Percentiles rank a stretch among this genome's conserved stretches.
Evolutionary conservation across 306 rosid species (phyloP).

Genomic region (Lotus japonicus): DNA sequence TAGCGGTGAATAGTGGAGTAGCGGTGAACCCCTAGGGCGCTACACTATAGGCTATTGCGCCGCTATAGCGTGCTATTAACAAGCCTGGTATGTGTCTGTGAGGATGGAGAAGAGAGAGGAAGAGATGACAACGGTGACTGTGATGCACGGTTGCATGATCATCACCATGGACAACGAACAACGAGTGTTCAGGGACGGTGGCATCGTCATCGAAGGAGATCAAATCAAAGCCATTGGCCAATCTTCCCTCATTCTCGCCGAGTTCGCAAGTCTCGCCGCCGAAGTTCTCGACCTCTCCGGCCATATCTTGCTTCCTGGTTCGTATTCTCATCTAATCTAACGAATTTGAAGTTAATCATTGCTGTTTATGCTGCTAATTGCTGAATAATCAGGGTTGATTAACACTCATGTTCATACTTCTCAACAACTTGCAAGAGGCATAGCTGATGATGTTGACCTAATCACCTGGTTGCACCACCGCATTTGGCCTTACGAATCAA

Average conservation of each 20-base stretch:
- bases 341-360: too few relatives aligned
- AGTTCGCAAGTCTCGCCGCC: slow-evolving; percentile 34
- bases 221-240: slow-evolving; percentile 55
- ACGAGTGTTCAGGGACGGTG: slow-evolving; percentile 65
- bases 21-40: too few relatives aligned
- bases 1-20: too few relatives aligned
- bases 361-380: background rate
- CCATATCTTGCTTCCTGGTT: slow-evolving; percentile 74
- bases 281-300: slow-evolving; percentile 47
- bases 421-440: slow-evolving; percentile 80
- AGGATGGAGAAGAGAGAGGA: slow-evolving; percentile 3
- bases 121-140: slow-evolving; percentile 3
- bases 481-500: slow-evolving; percentile 90
- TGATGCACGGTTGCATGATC: slow-evolving; percentile 50
- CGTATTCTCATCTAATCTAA: background rate
- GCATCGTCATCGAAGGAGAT: slow-evolving; percentile 45
- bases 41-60: too few relatives aligned
- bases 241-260: slow-evolving; percentile 40
- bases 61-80: too few relatives aligned
- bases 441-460: slow-evolving; percentile 87
- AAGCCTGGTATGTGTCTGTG: too few relatives aligned
- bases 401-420: slow-evolving; percentile 85
- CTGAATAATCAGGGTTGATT: slow-evolving; percentile 40
- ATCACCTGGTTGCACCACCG: slow-evolving; percentile 83
- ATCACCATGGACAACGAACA: slow-evolving; percentile 62